Evolutionary conservation across 257 asterid species (phyloP).

Genomic region (Galeopsis tetrahit): DNA sequence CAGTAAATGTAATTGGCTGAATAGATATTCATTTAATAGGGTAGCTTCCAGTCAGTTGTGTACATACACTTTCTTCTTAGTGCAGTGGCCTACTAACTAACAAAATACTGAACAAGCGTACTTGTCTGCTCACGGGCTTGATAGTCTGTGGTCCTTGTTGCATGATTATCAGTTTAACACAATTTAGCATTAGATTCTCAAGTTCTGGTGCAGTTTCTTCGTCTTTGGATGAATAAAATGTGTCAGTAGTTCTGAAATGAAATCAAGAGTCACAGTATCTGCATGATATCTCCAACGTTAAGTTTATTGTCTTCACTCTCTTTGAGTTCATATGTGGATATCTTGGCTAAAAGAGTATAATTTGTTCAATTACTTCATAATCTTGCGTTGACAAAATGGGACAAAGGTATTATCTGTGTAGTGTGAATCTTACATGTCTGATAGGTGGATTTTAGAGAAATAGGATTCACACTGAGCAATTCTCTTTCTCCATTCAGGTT

Average conservation of each 20-base stretch:
- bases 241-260: slow-evolving; percentile 15
- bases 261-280: background rate
- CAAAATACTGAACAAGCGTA: background rate
- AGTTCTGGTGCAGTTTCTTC: slow-evolving; percentile 7
- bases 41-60: slow-evolving; percentile 15
- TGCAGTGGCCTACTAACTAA: slow-evolving; percentile 17
- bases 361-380: slow-evolving; percentile 17
- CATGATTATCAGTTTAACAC: background rate
- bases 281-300: background rate
- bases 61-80: slow-evolving; percentile 4
- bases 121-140: background rate
- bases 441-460: slow-evolving; percentile 24
- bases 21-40: background rate
- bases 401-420: background rate
- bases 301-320: background rate
- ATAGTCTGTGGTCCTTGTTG: background rate
- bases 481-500: slow-evolving; percentile 59
- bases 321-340: slow-evolving; percentile 14
- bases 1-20: slow-evolving; percentile 7
- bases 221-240: slow-evolving; percentile 19
- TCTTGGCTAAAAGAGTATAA: background rate
- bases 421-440: slow-evolving; percentile 9
- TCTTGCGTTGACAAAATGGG: background rate
- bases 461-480: slow-evolving; percentile 30
- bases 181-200: slow-evolving; percentile 17